Evolutionary conservation across 129 eudicot genomes (phyloP).

Genomic region (Arctium lappa): DNA sequence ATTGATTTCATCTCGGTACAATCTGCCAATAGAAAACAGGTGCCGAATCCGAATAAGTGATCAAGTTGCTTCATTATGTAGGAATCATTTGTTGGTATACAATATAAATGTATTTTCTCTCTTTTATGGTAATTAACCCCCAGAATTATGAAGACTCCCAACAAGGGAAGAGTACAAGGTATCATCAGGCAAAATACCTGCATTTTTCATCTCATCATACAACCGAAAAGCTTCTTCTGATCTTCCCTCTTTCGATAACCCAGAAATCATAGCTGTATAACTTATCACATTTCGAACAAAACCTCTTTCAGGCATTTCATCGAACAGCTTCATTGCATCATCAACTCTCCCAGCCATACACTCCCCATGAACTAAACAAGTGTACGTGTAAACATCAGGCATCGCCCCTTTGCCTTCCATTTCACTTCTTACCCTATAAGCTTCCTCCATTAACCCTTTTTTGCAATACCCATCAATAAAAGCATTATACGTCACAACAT

Average conservation of each 20-base stretch:
- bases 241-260: conserved; percentile 74
- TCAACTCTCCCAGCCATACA: conserved; percentile 70
- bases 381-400: conserved; percentile 69
- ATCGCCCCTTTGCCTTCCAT: conserved; percentile 62
- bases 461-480: conserved; percentile 76
- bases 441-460: conserved; percentile 64
- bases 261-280: conserved; percentile 65
- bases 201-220: conserved; percentile 79
- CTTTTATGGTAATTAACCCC: neutral
- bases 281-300: conserved; percentile 47
- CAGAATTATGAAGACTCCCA: conserved; percentile 68
- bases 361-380: conserved; percentile 77
- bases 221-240: conserved; percentile 76
- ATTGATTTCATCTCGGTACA: too few relatives aligned
- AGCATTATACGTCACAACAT: conserved; percentile 60
- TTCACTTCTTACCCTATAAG: conserved; percentile 42
- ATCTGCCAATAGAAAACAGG: too few relatives aligned
- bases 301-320: conserved; percentile 56
- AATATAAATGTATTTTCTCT: neutral
- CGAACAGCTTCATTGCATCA: conserved; percentile 54
- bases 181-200: conserved; percentile 69
- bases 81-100: neutral
- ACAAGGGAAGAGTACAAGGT: conserved; percentile 64
- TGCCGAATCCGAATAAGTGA: neutral
- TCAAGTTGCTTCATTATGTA: neutral